Base-by-base conservation (phyloP, 495 filamentous ascomycete species). In the Pseudomonodictys pantanalensis region DNA sequence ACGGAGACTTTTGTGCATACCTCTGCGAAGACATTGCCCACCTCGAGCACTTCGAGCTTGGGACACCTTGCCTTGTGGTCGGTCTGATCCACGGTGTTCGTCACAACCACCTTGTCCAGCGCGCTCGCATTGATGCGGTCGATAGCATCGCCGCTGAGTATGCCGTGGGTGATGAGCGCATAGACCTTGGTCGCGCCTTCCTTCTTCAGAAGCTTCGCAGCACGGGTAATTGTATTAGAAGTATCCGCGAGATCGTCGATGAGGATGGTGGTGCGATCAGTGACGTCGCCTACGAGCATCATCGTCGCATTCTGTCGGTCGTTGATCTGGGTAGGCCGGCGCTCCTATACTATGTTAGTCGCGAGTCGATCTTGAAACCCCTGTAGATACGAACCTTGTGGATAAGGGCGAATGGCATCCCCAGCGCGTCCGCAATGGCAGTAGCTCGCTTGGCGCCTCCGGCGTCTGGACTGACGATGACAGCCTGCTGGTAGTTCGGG, bases 301-400 rank as follows among this genome's bases (percentile, higher is more conserved):
- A 98, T 97, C 29, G 90, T 90, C 15, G 93, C 92, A 73, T 97
- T 96, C 73, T 96, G 93, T 38, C 91, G 87, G 71, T 96, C 91
- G 15, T 85, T 89, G 72, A 95, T 91, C 54, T 87, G 87, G 38
- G 91, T 97, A n/a, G 92, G 91, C 29, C 93, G 90, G 56, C 93
- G 92, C 81, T 98, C 93, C 91, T 96, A 74, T 43, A 39, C 11
- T 23, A 9, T 53, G 38, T 60, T 70, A 53, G 63, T 56, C 68
- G 57, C 33, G 20, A 68, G 64, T 53, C 44, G 58, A 50, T 39
- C 59, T 59, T 68, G 46, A 53, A 42, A 53, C 53, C 64, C 15
- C 41, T 63, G 53, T 54, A 57, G 68, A 50, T 32, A 70, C 77
- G 69, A 79, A 95, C 93, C 86, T 97, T 98, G 78, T 98, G 93